Evolutionary conservation across 2,329 filamentous ascomycete species (phyloP).

Genomic region (Alternaria ethzedia): DNA sequence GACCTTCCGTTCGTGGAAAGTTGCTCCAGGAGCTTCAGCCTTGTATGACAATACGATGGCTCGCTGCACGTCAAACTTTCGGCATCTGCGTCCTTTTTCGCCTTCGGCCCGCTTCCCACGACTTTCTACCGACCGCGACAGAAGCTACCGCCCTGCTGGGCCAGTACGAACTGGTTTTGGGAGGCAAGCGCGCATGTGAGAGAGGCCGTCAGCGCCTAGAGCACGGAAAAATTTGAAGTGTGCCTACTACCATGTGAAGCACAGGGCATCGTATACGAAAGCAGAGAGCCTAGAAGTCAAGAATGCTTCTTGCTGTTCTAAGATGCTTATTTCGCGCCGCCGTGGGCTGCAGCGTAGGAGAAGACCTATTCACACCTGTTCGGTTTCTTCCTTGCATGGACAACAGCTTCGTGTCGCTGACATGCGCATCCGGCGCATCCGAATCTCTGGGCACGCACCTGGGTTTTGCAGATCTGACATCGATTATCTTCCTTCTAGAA

Average conservation of each 20-base stretch:
- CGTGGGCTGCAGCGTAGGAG: neutral
- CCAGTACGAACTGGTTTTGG: neutral
- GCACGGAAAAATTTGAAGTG: neutral
- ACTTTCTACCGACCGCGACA: neutral
- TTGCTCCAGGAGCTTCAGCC: neutral
- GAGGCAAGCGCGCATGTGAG: neutral
- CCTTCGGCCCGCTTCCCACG: constrained; percentile 1
- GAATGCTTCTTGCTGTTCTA: neutral
- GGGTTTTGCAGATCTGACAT: constrained; percentile 2
- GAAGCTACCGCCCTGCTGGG: neutral
- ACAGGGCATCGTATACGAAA: neutral
- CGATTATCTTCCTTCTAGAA: constrained; percentile 8
- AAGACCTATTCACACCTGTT: neutral
- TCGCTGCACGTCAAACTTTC: neutral
- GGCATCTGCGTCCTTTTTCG: neutral
- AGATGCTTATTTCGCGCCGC: neutral
- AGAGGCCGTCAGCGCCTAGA: neutral
- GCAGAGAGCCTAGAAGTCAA: neutral
- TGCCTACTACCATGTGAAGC: neutral
- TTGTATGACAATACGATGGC: neutral
- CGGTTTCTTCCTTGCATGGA: neutral
- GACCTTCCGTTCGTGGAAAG: constrained; percentile 1
- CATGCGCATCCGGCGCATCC: neutral
- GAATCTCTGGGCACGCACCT: neutral
- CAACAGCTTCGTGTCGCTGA: neutral